phyloP scores from a whole-genome alignment of 1,284 basidiomycete genomes.

The Rhodotorula sp. region DNA sequence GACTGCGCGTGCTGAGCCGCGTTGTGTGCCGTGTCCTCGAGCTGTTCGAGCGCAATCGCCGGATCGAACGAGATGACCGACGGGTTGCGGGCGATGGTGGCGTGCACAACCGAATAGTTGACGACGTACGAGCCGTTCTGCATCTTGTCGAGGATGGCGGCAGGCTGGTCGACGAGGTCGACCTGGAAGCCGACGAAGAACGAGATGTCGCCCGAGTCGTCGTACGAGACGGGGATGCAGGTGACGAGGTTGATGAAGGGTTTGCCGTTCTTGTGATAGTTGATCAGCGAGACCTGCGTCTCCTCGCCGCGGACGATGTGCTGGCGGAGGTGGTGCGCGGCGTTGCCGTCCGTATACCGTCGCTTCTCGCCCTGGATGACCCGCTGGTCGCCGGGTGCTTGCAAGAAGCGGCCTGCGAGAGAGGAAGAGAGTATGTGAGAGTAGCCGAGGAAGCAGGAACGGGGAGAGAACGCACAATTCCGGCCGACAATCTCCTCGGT shows the following conservation, averaged over 20 bases:
- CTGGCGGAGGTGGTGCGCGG: conserved; percentile 62
- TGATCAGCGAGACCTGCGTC: conserved; percentile 81
- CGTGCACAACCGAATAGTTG: conserved; percentile 42
- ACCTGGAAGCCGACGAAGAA: conserved; percentile 83
- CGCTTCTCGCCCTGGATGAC: conserved; percentile 59
- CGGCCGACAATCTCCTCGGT: conserved; percentile 52
- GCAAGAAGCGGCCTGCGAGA: conserved; percentile 65
- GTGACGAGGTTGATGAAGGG: conserved; percentile 58
- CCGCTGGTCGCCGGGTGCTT: conserved; percentile 68
- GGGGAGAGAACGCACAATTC: conserved; percentile 17
- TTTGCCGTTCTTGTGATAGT: conserved; percentile 78
- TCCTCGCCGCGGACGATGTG: conserved; percentile 70
- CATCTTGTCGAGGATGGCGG: conserved; percentile 73
- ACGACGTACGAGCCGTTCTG: conserved; percentile 42
- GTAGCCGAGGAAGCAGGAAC: conserved; percentile 53
- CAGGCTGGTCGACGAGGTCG: conserved; percentile 81
- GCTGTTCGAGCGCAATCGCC: conserved; percentile 8
- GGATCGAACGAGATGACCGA: conserved; percentile 17
- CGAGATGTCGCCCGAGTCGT: conserved; percentile 60
- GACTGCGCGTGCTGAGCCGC: not conserved
- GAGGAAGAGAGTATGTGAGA: conserved; percentile 58
- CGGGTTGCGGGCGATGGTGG: conserved; percentile 18
- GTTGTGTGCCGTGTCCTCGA: conserved; percentile 13
- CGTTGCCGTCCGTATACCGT: conserved; percentile 65
- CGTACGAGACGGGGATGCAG: conserved; percentile 59